phyloP scores from a whole-genome alignment of 2,329 filamentous ascomycete species.

The Pseudogymnoascus sp. region DNA sequence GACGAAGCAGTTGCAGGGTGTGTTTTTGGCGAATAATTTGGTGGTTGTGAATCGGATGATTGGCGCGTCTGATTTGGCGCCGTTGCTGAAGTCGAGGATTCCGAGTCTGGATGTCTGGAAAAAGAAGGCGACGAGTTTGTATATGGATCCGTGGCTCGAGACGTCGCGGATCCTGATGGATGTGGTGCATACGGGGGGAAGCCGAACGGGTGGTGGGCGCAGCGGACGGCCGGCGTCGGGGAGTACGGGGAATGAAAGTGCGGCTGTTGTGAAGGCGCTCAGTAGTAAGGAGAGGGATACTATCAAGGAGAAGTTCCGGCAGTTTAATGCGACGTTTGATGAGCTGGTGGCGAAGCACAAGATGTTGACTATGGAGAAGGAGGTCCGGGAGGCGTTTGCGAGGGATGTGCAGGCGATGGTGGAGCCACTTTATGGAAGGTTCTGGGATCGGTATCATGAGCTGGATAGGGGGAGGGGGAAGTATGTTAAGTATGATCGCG shows the following conservation, averaged over 20 bases:
- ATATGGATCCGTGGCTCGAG: conserved; percentile 83
- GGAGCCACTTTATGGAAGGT: conserved; percentile 87
- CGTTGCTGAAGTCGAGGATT: conserved; percentile 61
- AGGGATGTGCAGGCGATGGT: conserved; percentile 85
- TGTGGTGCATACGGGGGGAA: conserved; percentile 70
- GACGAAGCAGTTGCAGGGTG: conserved; percentile 69
- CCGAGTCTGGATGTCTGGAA: conserved; percentile 71
- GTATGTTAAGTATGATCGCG: conserved; percentile 96
- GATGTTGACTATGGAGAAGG: conserved; percentile 78
- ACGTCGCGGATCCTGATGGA: conserved; percentile 79
- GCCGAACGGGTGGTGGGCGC: conserved; percentile 42
- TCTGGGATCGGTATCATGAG: conserved; percentile 96
- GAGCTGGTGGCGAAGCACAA: conserved; percentile 80
- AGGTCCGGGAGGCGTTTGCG: conserved; percentile 73
- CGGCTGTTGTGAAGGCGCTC: conserved; percentile 74
- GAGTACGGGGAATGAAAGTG: conserved; percentile 61
- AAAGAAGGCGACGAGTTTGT: conserved; percentile 75
- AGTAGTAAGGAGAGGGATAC: conserved; percentile 88
- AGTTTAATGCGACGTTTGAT: conserved; percentile 86
- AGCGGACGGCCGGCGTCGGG: conserved; percentile 59
- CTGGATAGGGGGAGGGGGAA: conserved; percentile 97
- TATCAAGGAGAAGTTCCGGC: conserved; percentile 92
- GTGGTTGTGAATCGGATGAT: conserved; percentile 80
- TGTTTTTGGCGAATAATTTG: conserved; percentile 86
- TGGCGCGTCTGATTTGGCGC: conserved; percentile 67